Conservation (phyloP, 2,329 filamentous ascomycete genomes). For the Trichoderma breve region DNA sequence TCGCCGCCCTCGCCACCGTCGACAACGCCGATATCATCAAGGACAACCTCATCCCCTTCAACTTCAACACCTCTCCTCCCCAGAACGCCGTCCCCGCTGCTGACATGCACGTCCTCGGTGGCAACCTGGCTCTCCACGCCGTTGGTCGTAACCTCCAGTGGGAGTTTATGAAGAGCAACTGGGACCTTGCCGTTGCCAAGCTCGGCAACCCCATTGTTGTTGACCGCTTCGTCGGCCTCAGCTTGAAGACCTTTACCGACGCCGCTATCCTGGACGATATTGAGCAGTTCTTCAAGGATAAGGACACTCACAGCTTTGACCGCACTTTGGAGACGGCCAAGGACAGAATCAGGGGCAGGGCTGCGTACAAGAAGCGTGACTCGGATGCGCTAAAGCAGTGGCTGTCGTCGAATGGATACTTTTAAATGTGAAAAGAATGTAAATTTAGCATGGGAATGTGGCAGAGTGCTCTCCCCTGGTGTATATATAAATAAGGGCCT, state of each 20-base stretch:
- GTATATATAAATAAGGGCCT: not conserved
- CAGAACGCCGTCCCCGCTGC: constrained; percentile 71
- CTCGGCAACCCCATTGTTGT: constrained; percentile 83
- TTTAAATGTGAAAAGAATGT: constrained; percentile 28
- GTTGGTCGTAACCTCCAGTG: constrained; percentile 73
- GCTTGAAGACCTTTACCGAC: constrained; percentile 76
- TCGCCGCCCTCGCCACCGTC: constrained; percentile 72
- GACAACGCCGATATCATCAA: constrained; percentile 67
- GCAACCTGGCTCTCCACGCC: constrained; percentile 69
- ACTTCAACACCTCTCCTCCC: constrained; percentile 65
- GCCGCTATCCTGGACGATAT: constrained; percentile 71
- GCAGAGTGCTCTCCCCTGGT: not conserved
- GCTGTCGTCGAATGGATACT: constrained; percentile 57
- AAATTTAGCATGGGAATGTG: not conserved
- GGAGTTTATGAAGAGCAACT: constrained; percentile 83
- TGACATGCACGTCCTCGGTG: constrained; percentile 82
- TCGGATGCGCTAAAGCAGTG: constrained; percentile 71
- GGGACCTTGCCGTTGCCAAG: constrained; percentile 68
- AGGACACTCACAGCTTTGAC: constrained; percentile 83
- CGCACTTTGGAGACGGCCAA: constrained; percentile 80
- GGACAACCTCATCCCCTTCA: constrained; percentile 68
- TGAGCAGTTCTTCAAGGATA: constrained; percentile 76
- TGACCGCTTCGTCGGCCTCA: constrained; percentile 81
- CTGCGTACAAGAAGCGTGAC: constrained; percentile 79
- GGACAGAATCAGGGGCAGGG: constrained; percentile 81